These are phyloP conservation scores for Saprolegnia parasitica DNA, from an alignment of 352 stramenopile species.

Conservation along the genomic window DNA sequence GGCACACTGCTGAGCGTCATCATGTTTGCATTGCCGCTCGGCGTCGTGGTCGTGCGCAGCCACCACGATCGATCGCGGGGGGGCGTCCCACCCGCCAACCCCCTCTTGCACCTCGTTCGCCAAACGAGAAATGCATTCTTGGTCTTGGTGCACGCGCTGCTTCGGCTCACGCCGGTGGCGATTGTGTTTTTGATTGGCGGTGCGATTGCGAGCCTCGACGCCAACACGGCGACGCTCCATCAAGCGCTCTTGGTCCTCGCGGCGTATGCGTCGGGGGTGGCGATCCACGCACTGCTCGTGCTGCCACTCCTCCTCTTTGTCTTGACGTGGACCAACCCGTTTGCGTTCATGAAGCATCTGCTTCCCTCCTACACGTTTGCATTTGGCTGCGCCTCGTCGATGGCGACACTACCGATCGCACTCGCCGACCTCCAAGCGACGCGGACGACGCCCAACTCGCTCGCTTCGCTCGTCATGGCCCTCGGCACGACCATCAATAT, in stretches of 20 bases:
- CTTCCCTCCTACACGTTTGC: slow-evolving; percentile 64
- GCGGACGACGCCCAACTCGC: slow-evolving; percentile 28
- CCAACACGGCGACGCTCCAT: slow-evolving; percentile 34
- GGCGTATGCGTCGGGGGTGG: slow-evolving; percentile 36
- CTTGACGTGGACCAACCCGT: slow-evolving; percentile 60
- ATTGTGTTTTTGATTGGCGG: slow-evolving; percentile 61
- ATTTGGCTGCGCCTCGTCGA: slow-evolving; percentile 66
- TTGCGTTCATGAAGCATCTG: slow-evolving; percentile 63
- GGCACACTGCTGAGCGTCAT: slow-evolving; percentile 37
- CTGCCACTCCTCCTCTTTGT: slow-evolving; percentile 50
- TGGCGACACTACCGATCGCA: slow-evolving; percentile 58
- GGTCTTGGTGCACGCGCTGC: slow-evolving; percentile 62
- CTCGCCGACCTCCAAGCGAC: slow-evolving; percentile 39
- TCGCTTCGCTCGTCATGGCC: slow-evolving; percentile 38
- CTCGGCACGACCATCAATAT: slow-evolving; percentile 40
- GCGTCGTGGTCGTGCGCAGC: slow-evolving; percentile 30
- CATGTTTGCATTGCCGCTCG: slow-evolving; percentile 39
- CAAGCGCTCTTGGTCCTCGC: slow-evolving; percentile 43
- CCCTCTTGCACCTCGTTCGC: neutral
- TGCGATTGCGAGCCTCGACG: slow-evolving; percentile 52
- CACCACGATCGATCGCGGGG: neutral
- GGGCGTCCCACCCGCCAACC: neutral
- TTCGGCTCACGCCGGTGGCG: slow-evolving; percentile 56
- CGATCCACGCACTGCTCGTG: slow-evolving; percentile 61
- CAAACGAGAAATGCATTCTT: slow-evolving; percentile 72